Evolutionary conservation across 129 eudicot species (phyloP).

Genomic region (Flaveria linearis): DNA sequence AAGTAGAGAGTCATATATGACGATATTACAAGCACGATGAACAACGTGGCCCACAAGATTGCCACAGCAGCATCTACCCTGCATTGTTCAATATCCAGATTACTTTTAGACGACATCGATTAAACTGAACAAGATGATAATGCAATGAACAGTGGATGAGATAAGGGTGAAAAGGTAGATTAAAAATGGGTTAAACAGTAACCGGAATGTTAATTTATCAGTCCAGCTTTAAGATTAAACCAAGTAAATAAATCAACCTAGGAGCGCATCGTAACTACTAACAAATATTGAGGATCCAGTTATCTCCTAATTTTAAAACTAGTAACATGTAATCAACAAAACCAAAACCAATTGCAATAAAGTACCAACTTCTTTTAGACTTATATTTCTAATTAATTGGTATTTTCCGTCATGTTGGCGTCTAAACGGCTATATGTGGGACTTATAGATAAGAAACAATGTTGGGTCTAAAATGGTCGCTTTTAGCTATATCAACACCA

Average conservation of each 20-base stretch:
- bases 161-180: not conserved
- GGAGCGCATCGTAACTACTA: not conserved
- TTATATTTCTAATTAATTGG: not conserved
- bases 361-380: not conserved
- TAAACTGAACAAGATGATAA: not conserved
- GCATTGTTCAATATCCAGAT: slow-evolving; percentile 32
- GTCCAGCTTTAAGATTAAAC: not conserved
- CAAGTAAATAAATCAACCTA: not conserved
- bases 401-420: not conserved
- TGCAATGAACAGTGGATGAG: not conserved
- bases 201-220: not conserved
- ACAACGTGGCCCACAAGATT: slow-evolving; percentile 49
- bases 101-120: not conserved
- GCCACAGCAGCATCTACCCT: slow-evolving; percentile 79
- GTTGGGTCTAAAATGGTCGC: not conserved
- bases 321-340: slow-evolving; percentile 10
- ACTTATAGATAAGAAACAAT: not conserved
- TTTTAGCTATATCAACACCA: slow-evolving; percentile 8
- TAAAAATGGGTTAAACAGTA: not conserved
- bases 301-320: not conserved
- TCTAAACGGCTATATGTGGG: slow-evolving; percentile 8
- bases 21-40: slow-evolving; percentile 46
- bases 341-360: not conserved
- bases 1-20: slow-evolving; percentile 65
- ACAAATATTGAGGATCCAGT: not conserved